These are phyloP conservation scores for Colletotrichum euphorbiae DNA, from an alignment of 2,329 filamentous ascomycete species.

Conservation along the genomic window DNA sequence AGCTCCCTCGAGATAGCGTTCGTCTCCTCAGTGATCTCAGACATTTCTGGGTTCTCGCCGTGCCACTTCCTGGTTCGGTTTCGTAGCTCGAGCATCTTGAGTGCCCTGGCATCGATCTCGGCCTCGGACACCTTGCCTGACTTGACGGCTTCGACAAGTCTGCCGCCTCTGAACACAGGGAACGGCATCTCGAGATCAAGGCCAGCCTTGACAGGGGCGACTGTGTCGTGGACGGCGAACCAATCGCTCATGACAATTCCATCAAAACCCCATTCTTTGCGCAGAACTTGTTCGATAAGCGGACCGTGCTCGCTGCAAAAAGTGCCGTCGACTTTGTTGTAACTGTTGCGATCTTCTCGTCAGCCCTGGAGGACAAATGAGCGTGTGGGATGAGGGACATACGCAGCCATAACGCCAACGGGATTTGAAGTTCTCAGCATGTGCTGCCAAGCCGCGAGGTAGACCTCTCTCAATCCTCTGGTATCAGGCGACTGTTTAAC, in stretches of 20 bases:
- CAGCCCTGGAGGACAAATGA: not conserved
- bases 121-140: slow-evolving; percentile 33
- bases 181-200: slow-evolving; percentile 51
- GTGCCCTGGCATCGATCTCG: slow-evolving; percentile 37
- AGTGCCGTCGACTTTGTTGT: slow-evolving; percentile 46
- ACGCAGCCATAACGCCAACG: slow-evolving; percentile 41
- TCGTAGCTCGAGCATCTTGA: slow-evolving; percentile 37
- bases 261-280: slow-evolving; percentile 50
- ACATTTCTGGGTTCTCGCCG: slow-evolving; percentile 30
- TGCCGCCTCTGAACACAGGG: slow-evolving; percentile 40
- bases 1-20: slow-evolving; percentile 38
- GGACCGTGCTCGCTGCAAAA: slow-evolving; percentile 42
- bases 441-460: slow-evolving; percentile 42
- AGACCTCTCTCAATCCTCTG: slow-evolving; percentile 40
- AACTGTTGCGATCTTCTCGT: slow-evolving; percentile 35
- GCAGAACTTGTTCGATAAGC: slow-evolving; percentile 44
- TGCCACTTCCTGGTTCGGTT: slow-evolving; percentile 29
- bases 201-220: slow-evolving; percentile 46
- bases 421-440: slow-evolving; percentile 38
- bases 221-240: slow-evolving; percentile 49
- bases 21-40: slow-evolving; percentile 37
- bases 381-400: not conserved
- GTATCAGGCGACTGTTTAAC: slow-evolving; percentile 27
- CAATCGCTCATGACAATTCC: slow-evolving; percentile 51
- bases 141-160: slow-evolving; percentile 39